A percentile compares a stretch with the other conserved stretches of the same genome.
Evolutionary conservation across 306 rosid species (phyloP).

Genomic region (Gillenia trifoliata): DNA sequence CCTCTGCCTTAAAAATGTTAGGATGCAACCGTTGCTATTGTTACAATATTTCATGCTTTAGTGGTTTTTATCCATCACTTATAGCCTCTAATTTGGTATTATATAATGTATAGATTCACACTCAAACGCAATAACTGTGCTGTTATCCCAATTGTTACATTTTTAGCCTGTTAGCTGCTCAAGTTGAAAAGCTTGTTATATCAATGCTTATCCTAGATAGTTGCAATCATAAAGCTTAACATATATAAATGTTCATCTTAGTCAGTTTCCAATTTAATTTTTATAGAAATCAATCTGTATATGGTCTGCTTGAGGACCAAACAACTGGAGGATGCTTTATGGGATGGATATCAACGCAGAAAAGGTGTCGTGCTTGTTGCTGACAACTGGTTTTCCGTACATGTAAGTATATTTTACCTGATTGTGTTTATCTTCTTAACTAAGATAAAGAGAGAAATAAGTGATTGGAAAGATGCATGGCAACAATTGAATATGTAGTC

Average conservation of each 20-base stretch:
- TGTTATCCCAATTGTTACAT: not conserved
- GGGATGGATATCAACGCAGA: constrained; percentile 93
- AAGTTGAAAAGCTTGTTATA: not conserved
- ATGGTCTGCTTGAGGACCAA: constrained; percentile 51
- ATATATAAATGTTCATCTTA: not conserved
- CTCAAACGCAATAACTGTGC: not conserved
- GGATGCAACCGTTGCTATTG: not conserved
- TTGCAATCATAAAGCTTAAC: not conserved
- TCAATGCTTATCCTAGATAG: not conserved
- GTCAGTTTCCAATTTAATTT: not conserved
- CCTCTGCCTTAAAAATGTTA: not conserved
- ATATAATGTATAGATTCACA: too few relatives aligned
- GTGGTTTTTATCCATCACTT: not conserved
- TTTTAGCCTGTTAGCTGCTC: not conserved
- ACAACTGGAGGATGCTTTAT: constrained; percentile 78
- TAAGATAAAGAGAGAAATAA: not conserved
- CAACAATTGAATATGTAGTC: not conserved
- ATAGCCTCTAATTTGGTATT: too few relatives aligned
- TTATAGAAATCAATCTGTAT: not conserved
- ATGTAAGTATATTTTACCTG: too few relatives aligned
- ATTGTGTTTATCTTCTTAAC: too few relatives aligned
- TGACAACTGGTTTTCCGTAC: constrained; percentile 74
- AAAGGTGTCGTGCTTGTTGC: constrained; percentile 68
- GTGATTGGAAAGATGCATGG: not conserved
- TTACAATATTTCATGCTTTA: not conserved